Conservation (phyloP, 192 early-diverging fungal genomes). For the Entomortierella beljakovae region DNA sequence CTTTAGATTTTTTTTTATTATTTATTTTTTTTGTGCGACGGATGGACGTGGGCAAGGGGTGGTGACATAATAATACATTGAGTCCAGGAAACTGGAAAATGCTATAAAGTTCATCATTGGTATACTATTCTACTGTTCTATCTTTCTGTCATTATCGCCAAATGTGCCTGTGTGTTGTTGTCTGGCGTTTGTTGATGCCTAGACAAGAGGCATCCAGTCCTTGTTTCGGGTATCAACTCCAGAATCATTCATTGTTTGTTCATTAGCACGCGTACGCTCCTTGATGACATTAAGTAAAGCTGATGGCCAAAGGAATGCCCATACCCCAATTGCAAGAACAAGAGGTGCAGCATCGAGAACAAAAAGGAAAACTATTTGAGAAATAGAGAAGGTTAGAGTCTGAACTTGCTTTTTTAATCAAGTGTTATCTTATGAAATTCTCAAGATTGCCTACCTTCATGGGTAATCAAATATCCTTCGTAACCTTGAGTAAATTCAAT, state of each 20-base stretch:
- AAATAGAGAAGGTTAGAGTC: background rate
- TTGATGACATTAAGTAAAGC: background rate
- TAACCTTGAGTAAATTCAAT: constrained; percentile 31
- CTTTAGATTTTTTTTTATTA: too few species aligned
- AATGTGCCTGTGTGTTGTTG: too few species aligned
- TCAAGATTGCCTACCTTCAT: constrained; percentile 20
- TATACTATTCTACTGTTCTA: too few species aligned
- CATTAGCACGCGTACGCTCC: background rate
- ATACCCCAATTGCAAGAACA: constrained; percentile 35
- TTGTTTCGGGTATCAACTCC: background rate
- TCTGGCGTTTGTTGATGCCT: background rate
- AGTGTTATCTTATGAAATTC: background rate
- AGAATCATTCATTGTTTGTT: background rate
- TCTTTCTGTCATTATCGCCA: too few species aligned
- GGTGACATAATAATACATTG: too few species aligned
- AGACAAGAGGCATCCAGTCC: background rate
- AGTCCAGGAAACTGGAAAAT: too few species aligned
- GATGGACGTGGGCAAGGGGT: too few species aligned
- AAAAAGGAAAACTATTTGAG: constrained; percentile 24
- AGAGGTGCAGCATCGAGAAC: constrained; percentile 31
- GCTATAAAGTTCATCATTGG: too few species aligned
- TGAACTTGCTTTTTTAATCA: background rate
- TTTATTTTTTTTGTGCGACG: too few species aligned
- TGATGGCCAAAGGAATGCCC: constrained; percentile 25
- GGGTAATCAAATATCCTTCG: constrained; percentile 9